Base-by-base conservation (phyloP, 2,329 filamentous ascomycete genomes). In the Penicillium nordicum region DNA sequence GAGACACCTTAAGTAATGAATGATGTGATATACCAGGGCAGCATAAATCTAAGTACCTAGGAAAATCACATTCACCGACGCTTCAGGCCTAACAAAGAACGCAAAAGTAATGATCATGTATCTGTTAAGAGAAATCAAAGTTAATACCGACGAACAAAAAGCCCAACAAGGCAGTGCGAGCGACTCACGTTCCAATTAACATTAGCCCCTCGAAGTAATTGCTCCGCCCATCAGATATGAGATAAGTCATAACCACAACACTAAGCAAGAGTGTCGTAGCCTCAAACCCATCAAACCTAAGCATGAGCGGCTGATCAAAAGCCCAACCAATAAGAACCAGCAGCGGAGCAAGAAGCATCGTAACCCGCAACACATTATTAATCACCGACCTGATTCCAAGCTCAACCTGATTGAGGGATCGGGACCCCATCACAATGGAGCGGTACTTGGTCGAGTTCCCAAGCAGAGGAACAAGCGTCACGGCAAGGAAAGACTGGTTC, bases 191-290 rank as follows among this genome's bases (percentile, higher is more conserved):
- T 55, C 62, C 62, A 23, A 63, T 57, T 10, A 64, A 40, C 59
- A 63, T 62, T 29, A 60, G 29, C 9, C 62, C 62, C 30, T 63
- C 62, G 21, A 63, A 64, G 21, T 64, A 64, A 47, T 64, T 64
- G 14, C 54, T 62, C 32, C 55, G 43, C 21, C 62, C 61, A 54
- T 64, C 61, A 16, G 62, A 57, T 25, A 63, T 63, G 3, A 64
- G 52, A 47, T 64, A 61, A 16, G 44, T 64, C 59, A 63, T 62
- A 4, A 64, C 61, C 48, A 64, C 57, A 21, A 61, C 55, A 27
- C 61, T 59, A 12, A 63, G 47, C 16, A 64, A 57, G 30, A 64
- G 43, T 1, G 58, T 62, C 5, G 57, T 63, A 36, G 62, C 57
- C 18, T 63, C 61, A 41, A 64, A 64, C 12, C 49, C 56, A 40